phyloP scores from a whole-genome alignment of 139 green algal genomes.

The Chlorella sorokiniana region DNA sequence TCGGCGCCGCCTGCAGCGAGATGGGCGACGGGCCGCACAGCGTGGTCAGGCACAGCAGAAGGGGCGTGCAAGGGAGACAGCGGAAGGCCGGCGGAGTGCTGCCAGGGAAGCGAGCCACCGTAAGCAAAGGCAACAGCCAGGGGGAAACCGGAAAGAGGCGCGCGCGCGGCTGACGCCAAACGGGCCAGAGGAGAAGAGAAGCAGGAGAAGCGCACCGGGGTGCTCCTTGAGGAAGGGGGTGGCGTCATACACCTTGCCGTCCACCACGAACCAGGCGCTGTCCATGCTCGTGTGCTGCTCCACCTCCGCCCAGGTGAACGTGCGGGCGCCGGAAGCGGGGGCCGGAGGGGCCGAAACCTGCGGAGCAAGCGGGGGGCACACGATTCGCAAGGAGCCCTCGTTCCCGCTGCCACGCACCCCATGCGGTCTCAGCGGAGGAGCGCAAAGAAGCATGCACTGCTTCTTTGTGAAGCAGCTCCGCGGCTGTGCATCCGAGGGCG shows the following conservation, averaged over 20 bases:
- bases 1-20: slow-evolving; percentile 73
- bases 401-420: no score
- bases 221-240: slow-evolving; percentile 93
- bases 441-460: not conserved
- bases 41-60: not conserved
- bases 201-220: slow-evolving; percentile 47
- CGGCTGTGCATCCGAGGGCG: not conserved
- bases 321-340: not conserved
- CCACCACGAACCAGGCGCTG: slow-evolving; percentile 91
- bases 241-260: slow-evolving; percentile 94
- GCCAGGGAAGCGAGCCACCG: no score
- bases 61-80: not conserved
- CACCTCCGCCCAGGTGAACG: slow-evolving; percentile 59
- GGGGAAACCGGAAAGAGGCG: not conserved
- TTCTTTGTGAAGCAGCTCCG: not conserved
- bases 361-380: not conserved
- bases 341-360: not conserved
- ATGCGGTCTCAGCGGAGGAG: no score
- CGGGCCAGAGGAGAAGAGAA: no score
- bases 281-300: slow-evolving; percentile 67
- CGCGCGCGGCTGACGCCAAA: no score
- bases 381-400: no score
- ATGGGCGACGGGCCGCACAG: not conserved
- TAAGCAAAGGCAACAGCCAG: not conserved
- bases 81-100: not conserved